Conservation (phyloP, 768 basidiomycete genomes). For the Phaffia australis region DNA sequence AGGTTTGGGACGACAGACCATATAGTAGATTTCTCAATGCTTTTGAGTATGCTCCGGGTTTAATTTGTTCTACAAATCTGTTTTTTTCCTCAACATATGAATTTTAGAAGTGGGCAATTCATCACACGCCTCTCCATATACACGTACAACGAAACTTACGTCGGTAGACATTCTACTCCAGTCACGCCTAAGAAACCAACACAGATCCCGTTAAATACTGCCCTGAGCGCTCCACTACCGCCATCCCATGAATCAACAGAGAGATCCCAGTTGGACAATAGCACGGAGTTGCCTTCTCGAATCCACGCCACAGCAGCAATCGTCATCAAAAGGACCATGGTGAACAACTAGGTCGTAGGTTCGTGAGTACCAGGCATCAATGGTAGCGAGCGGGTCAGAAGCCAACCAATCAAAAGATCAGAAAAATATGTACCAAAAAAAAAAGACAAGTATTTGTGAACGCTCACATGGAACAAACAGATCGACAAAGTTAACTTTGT, state of each 20-base stretch:
- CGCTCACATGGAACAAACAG: conserved; percentile 51
- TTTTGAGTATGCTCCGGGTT: conserved; percentile 47
- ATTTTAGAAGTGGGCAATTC: neutral
- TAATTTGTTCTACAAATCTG: conserved; percentile 55
- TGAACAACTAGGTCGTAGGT: conserved; percentile 29
- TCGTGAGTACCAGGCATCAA: neutral
- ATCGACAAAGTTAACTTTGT: conserved; percentile 50
- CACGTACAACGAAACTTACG: conserved; percentile 40
- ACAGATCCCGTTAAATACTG: conserved; percentile 58
- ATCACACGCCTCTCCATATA: too few relatives aligned
- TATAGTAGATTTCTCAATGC: conserved; percentile 58
- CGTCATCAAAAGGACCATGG: conserved; percentile 51
- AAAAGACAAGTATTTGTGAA: too few relatives aligned
- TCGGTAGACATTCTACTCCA: conserved; percentile 46
- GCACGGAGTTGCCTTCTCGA: conserved; percentile 43
- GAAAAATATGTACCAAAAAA: conserved; percentile 2
- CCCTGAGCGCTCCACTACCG: conserved; percentile 36
- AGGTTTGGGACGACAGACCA: conserved; percentile 25
- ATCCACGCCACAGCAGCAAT: conserved; percentile 48
- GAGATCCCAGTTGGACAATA: conserved; percentile 50
- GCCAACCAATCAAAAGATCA: neutral
- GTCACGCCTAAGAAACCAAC: conserved; percentile 63
- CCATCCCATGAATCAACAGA: conserved; percentile 32
- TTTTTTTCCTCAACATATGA: conserved; percentile 41
- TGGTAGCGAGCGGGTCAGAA: conserved; percentile 38